These are phyloP conservation scores for Boletus bicolor DNA, from an alignment of 768 basidiomycete genomes.

Conservation along the genomic window DNA sequence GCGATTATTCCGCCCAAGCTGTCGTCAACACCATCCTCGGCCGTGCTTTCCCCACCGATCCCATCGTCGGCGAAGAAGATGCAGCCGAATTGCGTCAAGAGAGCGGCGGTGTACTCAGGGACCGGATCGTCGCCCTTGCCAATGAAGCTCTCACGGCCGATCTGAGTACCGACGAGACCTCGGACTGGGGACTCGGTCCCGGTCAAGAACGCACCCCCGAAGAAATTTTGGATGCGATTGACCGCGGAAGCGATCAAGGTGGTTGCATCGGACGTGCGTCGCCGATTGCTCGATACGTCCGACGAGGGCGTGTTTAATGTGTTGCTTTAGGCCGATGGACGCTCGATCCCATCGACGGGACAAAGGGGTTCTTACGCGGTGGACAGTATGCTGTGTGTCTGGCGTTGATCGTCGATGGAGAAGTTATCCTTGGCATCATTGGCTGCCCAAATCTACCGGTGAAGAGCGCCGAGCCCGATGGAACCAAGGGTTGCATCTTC, in stretches of 20 bases:
- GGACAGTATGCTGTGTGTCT: slow-evolving; percentile 94
- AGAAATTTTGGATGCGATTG: slow-evolving; percentile 81
- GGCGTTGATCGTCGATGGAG: slow-evolving; percentile 73
- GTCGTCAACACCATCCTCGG: slow-evolving; percentile 80
- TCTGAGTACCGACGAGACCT: slow-evolving; percentile 51
- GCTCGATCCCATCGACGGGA: slow-evolving; percentile 89
- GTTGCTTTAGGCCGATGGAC: slow-evolving; percentile 70
- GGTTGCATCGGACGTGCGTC: slow-evolving; percentile 69
- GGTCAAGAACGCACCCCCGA: slow-evolving; percentile 47
- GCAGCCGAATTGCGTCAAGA: slow-evolving; percentile 67
- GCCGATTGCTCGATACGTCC: background rate
- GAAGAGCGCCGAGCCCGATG: slow-evolving; percentile 48
- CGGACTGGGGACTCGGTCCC: slow-evolving; percentile 72
- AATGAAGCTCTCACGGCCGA: slow-evolving; percentile 69
- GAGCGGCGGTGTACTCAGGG: slow-evolving; percentile 42
- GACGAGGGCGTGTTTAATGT: background rate
- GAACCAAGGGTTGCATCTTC: slow-evolving; percentile 76
- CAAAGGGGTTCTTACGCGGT: slow-evolving; percentile 88
- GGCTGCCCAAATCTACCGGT: slow-evolving; percentile 90
- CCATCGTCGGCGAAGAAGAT: slow-evolving; percentile 95
- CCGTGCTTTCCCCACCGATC: slow-evolving; percentile 77
- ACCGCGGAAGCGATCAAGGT: slow-evolving; percentile 73
- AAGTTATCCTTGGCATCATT: slow-evolving; percentile 80
- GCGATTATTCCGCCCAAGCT: slow-evolving; percentile 92
- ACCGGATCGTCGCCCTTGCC: slow-evolving; percentile 76